Percentiles rank a stretch among this genome's conserved stretches.
phyloP scores from a whole-genome alignment of 495 filamentous ascomycete genomes.

The Hyaloscypha hepaticicola region DNA sequence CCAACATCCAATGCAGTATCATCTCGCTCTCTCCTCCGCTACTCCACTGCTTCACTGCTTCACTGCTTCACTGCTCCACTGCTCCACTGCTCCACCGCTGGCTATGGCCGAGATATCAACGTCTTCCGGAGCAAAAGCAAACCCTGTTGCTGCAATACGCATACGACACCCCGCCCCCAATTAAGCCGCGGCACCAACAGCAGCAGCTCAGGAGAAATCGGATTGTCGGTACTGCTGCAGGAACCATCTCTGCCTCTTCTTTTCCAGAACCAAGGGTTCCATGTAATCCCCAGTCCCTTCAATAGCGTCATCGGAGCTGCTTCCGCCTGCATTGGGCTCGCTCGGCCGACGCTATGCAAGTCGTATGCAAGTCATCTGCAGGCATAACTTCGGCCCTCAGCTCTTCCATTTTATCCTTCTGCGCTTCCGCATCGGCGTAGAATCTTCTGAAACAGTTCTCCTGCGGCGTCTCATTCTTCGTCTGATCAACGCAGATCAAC shows the following conservation, averaged over 20 bases:
- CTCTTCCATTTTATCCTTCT: conserved; percentile 2
- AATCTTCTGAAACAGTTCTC: conserved; percentile 21
- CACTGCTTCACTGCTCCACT: too few relatives aligned
- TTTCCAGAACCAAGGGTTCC: conserved; percentile 11
- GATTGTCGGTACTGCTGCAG: conserved; percentile 1
- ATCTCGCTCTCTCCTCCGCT: too few relatives aligned
- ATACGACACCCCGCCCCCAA: too few relatives aligned
- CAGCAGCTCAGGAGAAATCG: too few relatives aligned
- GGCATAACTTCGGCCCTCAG: background rate
- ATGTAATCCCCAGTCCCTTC: background rate
- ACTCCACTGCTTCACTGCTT: background rate
- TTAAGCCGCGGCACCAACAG: too few relatives aligned
- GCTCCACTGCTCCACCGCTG: background rate
- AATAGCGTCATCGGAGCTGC: background rate
- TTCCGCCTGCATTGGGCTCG: background rate
- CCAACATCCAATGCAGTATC: too few relatives aligned
- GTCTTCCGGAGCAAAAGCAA: background rate
- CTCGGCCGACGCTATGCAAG: conserved; percentile 3
- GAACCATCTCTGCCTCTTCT: background rate
- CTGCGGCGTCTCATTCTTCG: conserved; percentile 12
- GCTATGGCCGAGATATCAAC: background rate
- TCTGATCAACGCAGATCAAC: conserved; percentile 16
- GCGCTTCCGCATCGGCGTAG: background rate
- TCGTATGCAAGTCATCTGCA: conserved; percentile 21
- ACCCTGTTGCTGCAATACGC: background rate